Base-by-base conservation (phyloP, 169 alveolate species). In the Hammondia hammondi region DNA sequence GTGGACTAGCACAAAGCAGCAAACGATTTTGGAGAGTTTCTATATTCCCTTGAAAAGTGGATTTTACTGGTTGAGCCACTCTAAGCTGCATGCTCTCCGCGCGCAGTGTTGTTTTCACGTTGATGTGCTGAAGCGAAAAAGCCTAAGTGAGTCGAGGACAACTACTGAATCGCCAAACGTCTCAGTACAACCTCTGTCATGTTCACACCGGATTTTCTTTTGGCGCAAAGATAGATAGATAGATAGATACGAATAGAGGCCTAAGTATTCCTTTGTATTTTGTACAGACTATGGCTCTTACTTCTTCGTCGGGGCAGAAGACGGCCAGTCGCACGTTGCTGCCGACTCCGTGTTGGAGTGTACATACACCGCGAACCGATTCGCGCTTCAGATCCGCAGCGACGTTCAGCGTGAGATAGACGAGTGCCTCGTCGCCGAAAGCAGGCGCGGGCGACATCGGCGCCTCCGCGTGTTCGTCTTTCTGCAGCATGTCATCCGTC, bases 251-350 rank as follows among this genome's bases (percentile, higher is more conserved):
- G 85, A 77, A 35, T 14, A 2, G 2, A 32, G 43, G 32, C 14
- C 24, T 24, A 77, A 32, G n/a, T 12, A 24, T 19, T 27, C 43
- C 1, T 24, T 12, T 27, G 17, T 27, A 24, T 19, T 77, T 24
- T 2, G 43, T 27, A 29, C 85, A 24, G 43, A 39, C 43, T 52
- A 14, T 4, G 61, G 19, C 6, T 7, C 48, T 52, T n/a, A 90
- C 94, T 61, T 91, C 90, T 48, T 91, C 92, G 67, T 94, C 96
- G 29, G 96, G 94, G 71, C 96, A 94, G 52, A 94, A 92, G 71
- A 81, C 96, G 35, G 93, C 93, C 46, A 94, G 81, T 29, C 92
- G 67, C 71, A 81, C 93, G 29, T 90, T 81, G 61, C 93, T 91
- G 52, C 91, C 89, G 19, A 94, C 94, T 2, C 96, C 96, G 32